Percentiles rank a stretch among this genome's conserved stretches.
Evolutionary conservation across 2,329 filamentous ascomycete genomes (phyloP).

Genomic region (Aspergillus ochraceus): DNA sequence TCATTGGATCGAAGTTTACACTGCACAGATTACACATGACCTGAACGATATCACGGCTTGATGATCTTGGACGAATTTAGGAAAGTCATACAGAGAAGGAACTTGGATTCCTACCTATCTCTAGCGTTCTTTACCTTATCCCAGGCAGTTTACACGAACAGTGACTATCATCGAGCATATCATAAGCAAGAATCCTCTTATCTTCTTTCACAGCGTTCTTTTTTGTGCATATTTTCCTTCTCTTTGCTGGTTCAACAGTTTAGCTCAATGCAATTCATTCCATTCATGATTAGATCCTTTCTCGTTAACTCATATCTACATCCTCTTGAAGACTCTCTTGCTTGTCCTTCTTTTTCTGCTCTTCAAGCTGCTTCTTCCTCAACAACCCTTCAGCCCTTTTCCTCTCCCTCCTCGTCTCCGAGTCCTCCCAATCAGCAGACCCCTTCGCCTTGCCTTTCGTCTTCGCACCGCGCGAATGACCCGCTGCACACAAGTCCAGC

Average conservation of each 20-base stretch:
- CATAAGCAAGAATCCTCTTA: not conserved
- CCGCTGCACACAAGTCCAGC: conserved; percentile 22
- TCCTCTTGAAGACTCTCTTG: not conserved
- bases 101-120: not conserved
- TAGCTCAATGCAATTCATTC: not conserved
- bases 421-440: conserved; percentile 39
- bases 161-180: not conserved
- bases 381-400: conserved; percentile 43
- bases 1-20: not conserved
- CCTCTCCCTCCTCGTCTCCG: conserved; percentile 36
- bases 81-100: not conserved
- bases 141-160: not conserved
- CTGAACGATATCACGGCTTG: not conserved
- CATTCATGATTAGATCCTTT: not conserved
- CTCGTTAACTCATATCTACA: not conserved
- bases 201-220: not conserved
- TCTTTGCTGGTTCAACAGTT: not conserved
- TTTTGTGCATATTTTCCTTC: not conserved
- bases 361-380: conserved; percentile 30
- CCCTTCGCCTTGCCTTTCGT: conserved; percentile 22
- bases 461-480: conserved; percentile 7
- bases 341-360: conserved; percentile 9
- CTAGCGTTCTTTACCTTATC: not conserved
- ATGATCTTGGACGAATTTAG: not conserved
- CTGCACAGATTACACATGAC: not conserved